Evolutionary conservation across 257 asterid species (phyloP).

Genomic region (Solanum etuberosum): DNA sequence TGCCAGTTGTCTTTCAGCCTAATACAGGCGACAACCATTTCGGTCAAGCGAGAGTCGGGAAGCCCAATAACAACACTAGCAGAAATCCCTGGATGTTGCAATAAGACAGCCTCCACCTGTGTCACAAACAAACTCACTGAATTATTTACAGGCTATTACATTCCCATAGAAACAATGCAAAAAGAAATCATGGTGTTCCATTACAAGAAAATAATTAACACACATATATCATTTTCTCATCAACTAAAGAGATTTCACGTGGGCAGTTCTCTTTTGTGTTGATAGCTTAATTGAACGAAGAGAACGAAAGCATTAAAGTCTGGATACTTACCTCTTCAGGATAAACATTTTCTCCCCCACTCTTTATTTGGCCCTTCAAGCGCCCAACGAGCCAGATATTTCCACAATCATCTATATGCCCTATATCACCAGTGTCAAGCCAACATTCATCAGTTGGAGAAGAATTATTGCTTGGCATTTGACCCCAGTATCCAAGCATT

Average conservation of each 20-base stretch:
- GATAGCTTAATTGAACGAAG: neutral
- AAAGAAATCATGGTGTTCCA: neutral
- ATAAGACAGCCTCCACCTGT: constrained; percentile 67
- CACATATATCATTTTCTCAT: neutral
- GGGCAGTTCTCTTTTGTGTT: neutral
- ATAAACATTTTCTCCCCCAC: constrained; percentile 83
- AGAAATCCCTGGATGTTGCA: constrained; percentile 66
- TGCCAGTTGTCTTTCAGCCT: constrained; percentile 48
- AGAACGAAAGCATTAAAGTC: neutral
- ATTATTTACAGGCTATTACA: neutral
- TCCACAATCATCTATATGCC: constrained; percentile 56
- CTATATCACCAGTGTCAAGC: constrained; percentile 89
- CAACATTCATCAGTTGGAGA: constrained; percentile 31
- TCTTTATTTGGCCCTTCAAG: constrained; percentile 68
- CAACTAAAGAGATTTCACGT: neutral
- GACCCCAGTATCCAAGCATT: constrained; percentile 87
- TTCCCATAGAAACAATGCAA: neutral
- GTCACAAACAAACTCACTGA: neutral
- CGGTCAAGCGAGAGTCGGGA: constrained; percentile 60
- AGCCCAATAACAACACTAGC: constrained; percentile 48
- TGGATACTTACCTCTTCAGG: constrained; percentile 66
- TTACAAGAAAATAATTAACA: neutral
- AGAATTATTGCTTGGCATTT: constrained; percentile 16
- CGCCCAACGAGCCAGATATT: constrained; percentile 90
- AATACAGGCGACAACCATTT: constrained; percentile 66